Conservation (phyloP, 805 yeast species). For the Phaffomyces antillensis region DNA sequence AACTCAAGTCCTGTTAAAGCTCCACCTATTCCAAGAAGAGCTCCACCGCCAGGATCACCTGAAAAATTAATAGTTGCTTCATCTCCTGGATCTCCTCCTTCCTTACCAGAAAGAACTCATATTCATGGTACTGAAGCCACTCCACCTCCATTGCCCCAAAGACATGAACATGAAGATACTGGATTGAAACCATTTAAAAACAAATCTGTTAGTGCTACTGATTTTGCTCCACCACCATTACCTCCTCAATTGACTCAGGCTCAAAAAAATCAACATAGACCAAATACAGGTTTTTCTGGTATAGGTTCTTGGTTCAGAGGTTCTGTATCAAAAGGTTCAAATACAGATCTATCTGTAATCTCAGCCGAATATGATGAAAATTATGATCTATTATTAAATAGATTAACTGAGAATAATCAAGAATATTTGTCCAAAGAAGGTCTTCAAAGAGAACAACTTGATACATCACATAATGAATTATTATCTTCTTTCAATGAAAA, state of each 20-base stretch:
- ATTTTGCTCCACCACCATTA: slow-evolving; percentile 21
- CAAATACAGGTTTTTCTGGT: slow-evolving; percentile 11
- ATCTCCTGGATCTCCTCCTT: not conserved
- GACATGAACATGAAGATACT: not conserved
- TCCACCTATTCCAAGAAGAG: slow-evolving; percentile 1
- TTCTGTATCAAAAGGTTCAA: slow-evolving; percentile 8
- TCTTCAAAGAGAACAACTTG: slow-evolving; percentile 44
- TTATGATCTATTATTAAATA: slow-evolving; percentile 53
- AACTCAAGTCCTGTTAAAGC: not conserved
- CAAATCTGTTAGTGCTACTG: slow-evolving; percentile 22
- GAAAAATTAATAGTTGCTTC: not conserved
- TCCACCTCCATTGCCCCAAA: not conserved
- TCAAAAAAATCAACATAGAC: slow-evolving; percentile 19
- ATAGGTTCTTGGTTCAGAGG: slow-evolving; percentile 20
- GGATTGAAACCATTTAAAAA: slow-evolving; percentile 4
- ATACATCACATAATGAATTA: slow-evolving; percentile 38
- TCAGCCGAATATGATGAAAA: slow-evolving; percentile 30
- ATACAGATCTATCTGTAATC: slow-evolving; percentile 12
- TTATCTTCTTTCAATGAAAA: slow-evolving; percentile 25
- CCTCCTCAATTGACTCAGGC: slow-evolving; percentile 20
- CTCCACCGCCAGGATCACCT: slow-evolving; percentile 4
- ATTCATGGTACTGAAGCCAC: slow-evolving; percentile 10
- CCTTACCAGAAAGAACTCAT: slow-evolving; percentile 7
- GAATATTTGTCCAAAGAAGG: slow-evolving; percentile 43
- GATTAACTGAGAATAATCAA: slow-evolving; percentile 49